Conservation (phyloP, 1,284 basidiomycete species). For the Pseudozyma sp. region DNA sequence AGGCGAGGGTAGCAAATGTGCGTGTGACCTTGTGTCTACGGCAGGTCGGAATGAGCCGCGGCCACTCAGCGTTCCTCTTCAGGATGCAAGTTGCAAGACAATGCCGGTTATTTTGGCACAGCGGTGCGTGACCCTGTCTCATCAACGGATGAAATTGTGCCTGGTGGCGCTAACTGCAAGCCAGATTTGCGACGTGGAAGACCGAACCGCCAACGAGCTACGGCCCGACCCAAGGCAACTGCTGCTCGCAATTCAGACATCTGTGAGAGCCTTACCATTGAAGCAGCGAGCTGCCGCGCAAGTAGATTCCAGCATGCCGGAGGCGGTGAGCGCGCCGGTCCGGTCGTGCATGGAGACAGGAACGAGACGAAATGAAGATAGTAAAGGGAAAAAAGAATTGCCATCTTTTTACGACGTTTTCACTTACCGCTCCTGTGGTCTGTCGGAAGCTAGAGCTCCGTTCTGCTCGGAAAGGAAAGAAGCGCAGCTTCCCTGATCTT, state of each 20-base stretch:
- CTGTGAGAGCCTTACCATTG: background rate
- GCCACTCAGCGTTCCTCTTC: too few relatives aligned
- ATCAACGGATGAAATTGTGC: too few relatives aligned
- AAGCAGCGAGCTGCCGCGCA: background rate
- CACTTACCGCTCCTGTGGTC: background rate
- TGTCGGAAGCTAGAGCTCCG: constrained; percentile 6
- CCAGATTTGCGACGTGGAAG: background rate
- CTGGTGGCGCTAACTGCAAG: background rate
- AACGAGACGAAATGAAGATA: too few relatives aligned
- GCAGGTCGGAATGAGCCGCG: too few relatives aligned
- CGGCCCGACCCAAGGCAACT: constrained; percentile 26
- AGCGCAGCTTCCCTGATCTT: background rate
- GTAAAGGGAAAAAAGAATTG: too few relatives aligned
- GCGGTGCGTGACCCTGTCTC: too few relatives aligned
- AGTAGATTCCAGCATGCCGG: constrained; percentile 7
- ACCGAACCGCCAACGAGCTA: constrained; percentile 21
- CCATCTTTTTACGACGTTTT: too few relatives aligned
- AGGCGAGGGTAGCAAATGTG: too few relatives aligned
- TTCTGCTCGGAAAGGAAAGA: constrained; percentile 3
- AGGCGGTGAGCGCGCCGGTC: constrained; percentile 17
- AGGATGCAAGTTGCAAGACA: too few relatives aligned
- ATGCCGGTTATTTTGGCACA: too few relatives aligned
- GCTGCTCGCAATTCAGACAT: background rate
- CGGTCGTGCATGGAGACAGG: constrained; percentile 11
- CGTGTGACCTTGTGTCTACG: too few relatives aligned